phyloP scores from a whole-genome alignment of 2,329 filamentous ascomycete genomes.

The Huntiella bhutanensis region DNA sequence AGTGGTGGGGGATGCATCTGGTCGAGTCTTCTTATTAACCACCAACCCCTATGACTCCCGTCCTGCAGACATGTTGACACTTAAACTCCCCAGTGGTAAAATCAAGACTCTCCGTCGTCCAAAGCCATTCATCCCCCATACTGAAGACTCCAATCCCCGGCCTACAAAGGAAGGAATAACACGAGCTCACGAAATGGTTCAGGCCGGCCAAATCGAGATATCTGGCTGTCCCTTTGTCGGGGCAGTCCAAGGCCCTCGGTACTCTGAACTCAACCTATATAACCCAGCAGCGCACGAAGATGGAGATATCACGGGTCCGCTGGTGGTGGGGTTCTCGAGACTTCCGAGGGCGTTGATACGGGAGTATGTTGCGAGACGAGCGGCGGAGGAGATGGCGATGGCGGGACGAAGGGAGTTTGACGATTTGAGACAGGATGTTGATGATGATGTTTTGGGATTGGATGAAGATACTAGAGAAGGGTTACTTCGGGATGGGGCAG shows the following conservation, averaged over 20 bases:
- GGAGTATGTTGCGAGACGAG: background rate
- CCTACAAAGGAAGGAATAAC: slow-evolving; percentile 13
- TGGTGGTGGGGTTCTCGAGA: slow-evolving; percentile 1
- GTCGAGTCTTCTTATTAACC: slow-evolving; percentile 36
- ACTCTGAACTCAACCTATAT: slow-evolving; percentile 27
- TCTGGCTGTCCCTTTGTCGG: slow-evolving; percentile 30
- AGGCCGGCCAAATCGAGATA: slow-evolving; percentile 22
- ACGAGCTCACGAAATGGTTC: slow-evolving; percentile 20
- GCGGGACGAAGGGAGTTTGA: background rate
- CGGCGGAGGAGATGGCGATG: background rate
- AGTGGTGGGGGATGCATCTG: slow-evolving; percentile 41
- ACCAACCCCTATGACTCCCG: slow-evolving; percentile 26
- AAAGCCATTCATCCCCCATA: slow-evolving; percentile 30
- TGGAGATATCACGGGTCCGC: slow-evolving; percentile 17
- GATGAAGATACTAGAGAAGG: slow-evolving; percentile 12
- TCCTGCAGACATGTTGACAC: slow-evolving; percentile 18
- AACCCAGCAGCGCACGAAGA: slow-evolving; percentile 29
- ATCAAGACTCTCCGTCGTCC: slow-evolving; percentile 25
- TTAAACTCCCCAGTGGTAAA: slow-evolving; percentile 18
- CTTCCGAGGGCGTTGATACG: background rate
- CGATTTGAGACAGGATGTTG: background rate
- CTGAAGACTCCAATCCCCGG: slow-evolving; percentile 26
- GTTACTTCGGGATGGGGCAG: slow-evolving; percentile 14
- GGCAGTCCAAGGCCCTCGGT: slow-evolving; percentile 35
- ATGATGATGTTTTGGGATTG: slow-evolving; percentile 12